phyloP scores from a whole-genome alignment of 1,284 basidiomycete genomes.

The Leccinum pachyderme region DNA sequence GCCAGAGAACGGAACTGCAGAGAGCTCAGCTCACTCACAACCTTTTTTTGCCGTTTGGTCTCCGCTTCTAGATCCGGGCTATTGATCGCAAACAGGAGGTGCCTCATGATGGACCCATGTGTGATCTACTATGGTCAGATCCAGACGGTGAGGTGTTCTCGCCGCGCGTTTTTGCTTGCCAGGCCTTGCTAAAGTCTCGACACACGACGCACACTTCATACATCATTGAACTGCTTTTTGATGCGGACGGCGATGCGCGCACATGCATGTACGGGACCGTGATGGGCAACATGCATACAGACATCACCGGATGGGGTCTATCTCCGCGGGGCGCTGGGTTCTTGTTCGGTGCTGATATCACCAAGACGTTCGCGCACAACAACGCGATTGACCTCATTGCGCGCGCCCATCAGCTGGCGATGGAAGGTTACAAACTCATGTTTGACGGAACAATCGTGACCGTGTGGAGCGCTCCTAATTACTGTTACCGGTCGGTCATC shows the following conservation, averaged over 20 bases:
- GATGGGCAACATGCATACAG: slow-evolving; percentile 35
- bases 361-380: slow-evolving; percentile 84
- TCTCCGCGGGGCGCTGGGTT: slow-evolving; percentile 97
- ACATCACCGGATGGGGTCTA: slow-evolving; percentile 92
- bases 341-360: slow-evolving; percentile 92
- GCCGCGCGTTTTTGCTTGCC: slow-evolving; percentile 5
- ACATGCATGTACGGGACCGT: neutral
- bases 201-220: neutral
- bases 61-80: slow-evolving; percentile 73
- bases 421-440: slow-evolving; percentile 99
- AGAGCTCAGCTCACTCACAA: slow-evolving; percentile 20
- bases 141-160: slow-evolving; percentile 71
- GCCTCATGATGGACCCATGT: slow-evolving; percentile 99
- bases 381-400: slow-evolving; percentile 96
- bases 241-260: neutral
- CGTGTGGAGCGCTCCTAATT: slow-evolving; percentile 98
- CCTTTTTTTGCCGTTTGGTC: slow-evolving; percentile 14
- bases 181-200: neutral
- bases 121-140: slow-evolving; percentile 98
- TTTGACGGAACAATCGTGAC: slow-evolving; percentile 96
- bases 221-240: neutral
- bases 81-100: slow-evolving; percentile 98
- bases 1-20: neutral
- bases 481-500: slow-evolving; percentile 81
- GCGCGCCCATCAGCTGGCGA: slow-evolving; percentile 95